A percentile compares a stretch with the other conserved stretches of the same genome.
These are phyloP conservation scores for Triticum dicoccoides DNA, from an alignment of 176 grass and related monocot species.

Conservation along the genomic window DNA sequence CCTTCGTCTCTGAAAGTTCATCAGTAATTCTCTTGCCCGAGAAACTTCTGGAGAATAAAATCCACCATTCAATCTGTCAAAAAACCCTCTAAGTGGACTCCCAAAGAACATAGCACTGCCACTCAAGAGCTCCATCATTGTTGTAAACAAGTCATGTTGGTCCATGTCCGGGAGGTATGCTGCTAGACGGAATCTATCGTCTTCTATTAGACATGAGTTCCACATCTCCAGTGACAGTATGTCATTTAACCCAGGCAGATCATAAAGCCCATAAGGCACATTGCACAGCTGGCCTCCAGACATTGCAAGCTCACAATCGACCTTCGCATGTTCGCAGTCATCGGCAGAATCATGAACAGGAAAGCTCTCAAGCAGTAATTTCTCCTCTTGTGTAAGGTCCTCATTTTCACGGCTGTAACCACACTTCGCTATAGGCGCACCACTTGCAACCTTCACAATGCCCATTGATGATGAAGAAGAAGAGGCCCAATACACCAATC, in stretches of 20 bases:
- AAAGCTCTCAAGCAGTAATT: conserved; percentile 32
- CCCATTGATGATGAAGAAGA: conserved; percentile 40
- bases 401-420: conserved; percentile 19
- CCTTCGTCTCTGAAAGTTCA: conserved; percentile 48
- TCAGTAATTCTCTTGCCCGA: conserved; percentile 52
- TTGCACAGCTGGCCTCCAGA: conserved; percentile 54
- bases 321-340: conserved; percentile 48
- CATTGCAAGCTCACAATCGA: conserved; percentile 61
- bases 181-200: conserved; percentile 65
- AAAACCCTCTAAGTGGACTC: conserved; percentile 53
- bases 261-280: conserved; percentile 82
- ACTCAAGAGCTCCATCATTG: conserved; percentile 63
- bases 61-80: conserved; percentile 53
- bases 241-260: conserved; percentile 54
- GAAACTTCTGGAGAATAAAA: conserved; percentile 76
- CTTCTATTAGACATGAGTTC: conserved; percentile 79
- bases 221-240: conserved; percentile 77
- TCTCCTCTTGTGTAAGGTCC: conserved; percentile 50
- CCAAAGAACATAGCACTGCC: conserved; percentile 69
- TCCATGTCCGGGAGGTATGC: conserved; percentile 80
- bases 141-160: conserved; percentile 41
- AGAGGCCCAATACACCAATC: not conserved
- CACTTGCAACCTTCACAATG: conserved; percentile 50
- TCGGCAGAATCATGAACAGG: conserved; percentile 35
- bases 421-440: not conserved